Evolutionary conservation across 148 eudicot species (phyloP), one percentile per base, ranked within the genome.

Genomic region (Polygonum maritimum): DNA sequence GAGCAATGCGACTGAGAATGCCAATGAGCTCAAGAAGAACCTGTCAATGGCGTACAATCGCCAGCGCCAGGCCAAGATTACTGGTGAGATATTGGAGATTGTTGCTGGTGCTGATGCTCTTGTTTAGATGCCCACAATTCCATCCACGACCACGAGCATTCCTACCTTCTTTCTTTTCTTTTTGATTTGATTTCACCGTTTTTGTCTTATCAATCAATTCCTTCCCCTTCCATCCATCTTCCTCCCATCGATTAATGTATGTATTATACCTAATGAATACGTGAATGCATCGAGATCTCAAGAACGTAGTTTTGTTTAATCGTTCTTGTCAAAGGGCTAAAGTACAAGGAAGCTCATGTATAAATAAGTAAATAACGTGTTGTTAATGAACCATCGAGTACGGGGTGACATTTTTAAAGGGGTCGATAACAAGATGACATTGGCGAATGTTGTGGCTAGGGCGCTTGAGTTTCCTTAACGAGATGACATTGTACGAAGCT

Each of bases 401-500:
- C 69, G 98, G 98, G 0, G 89, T 90, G 49, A 94, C 3, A 97
- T 96, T 8, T 94, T 94, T 82, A 88, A 82, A 54, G 98, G 98
- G 2, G 39, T 80, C 54, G 96, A 90, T 67, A 91, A 94, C 51
- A 96, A 94, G 84, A 78, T 89, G 62, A 92, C 98, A 2, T 76
- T 94, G 49, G 96, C 97, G 5, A 94, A 94, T 45, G 86, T 94
- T 41, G 88, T 92, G 85, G 97, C 98, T 73, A 83, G 98, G 80
- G 98, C 98, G 4, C 88, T 94, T 16, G 98, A 94, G 81, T 92
- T 94, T 70, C 98, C 98, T n/a, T 0, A 92, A 92, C 60, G 98
- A 94, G 79, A 97, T 96, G 2, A 77, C 83, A 93, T 75, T 91
- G 98, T 78, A 84, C 81, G 45, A 49, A 86, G 13, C 97, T 97